Conservation (phyloP, 75 land plant species). For the Pinus taeda region DNA sequence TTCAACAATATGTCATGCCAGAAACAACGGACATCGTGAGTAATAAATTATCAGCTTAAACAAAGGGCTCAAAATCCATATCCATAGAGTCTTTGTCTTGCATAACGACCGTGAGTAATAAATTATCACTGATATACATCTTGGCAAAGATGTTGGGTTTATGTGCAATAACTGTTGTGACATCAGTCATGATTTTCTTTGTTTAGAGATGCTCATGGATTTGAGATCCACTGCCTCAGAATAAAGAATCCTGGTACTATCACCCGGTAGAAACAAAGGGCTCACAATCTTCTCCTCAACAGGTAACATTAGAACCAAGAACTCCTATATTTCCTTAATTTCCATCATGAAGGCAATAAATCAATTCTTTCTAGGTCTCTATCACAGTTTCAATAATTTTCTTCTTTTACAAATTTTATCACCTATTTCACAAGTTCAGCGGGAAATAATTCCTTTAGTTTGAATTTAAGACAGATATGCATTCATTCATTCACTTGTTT, state of each 20-base stretch:
- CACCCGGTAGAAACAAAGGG: constrained; percentile 13
- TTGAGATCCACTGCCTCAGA: constrained; percentile 70
- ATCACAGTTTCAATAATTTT: not conserved
- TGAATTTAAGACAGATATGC: too few species aligned
- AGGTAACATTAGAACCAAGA: constrained; percentile 7
- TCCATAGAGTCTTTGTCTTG: too few species aligned
- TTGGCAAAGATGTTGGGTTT: too few species aligned
- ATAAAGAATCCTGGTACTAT: not conserved
- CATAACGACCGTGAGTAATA: too few species aligned
- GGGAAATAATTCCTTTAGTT: not conserved
- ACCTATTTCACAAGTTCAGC: not conserved
- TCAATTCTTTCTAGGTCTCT: not conserved
- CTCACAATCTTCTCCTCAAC: not conserved
- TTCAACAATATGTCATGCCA: too few species aligned
- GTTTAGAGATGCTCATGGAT: constrained; percentile 83
- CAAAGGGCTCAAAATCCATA: too few species aligned
- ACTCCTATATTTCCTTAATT: not conserved
- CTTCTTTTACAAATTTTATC: not conserved
- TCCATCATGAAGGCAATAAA: not conserved
- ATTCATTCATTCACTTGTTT: not conserved
- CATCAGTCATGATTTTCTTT: not conserved
- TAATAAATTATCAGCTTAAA: too few species aligned
- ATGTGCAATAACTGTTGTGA: too few species aligned
- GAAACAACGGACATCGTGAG: too few species aligned
- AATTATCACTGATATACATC: too few species aligned